These are phyloP conservation scores for Cladobotryum mycophilum DNA, from an alignment of 2,329 filamentous ascomycete species.

Conservation along the genomic window DNA sequence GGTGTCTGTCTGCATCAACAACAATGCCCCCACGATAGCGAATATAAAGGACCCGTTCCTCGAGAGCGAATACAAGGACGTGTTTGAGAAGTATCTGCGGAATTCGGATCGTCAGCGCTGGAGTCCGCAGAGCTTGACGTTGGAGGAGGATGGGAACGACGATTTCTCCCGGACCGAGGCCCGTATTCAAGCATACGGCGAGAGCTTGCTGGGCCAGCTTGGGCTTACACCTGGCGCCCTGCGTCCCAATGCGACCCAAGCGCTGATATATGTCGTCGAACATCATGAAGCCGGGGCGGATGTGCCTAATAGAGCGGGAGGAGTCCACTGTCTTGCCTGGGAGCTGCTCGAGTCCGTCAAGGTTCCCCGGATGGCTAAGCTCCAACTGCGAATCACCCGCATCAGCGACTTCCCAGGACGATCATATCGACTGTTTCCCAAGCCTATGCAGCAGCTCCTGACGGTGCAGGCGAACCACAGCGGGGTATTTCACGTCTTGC, in stretches of 20 bases:
- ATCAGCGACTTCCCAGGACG: slow-evolving; percentile 19
- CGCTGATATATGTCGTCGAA: slow-evolving; percentile 22
- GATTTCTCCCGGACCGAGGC: slow-evolving; percentile 14
- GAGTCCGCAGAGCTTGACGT: slow-evolving; percentile 14
- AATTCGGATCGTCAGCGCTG: slow-evolving; percentile 18
- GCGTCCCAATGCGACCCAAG: slow-evolving; percentile 10
- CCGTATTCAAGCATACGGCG: slow-evolving; percentile 17
- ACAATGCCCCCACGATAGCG: slow-evolving; percentile 4
- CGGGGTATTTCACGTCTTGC: slow-evolving; percentile 19
- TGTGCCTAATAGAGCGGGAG: slow-evolving; percentile 2
- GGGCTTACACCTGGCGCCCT: slow-evolving; percentile 11
- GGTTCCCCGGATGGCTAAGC: slow-evolving; percentile 13
- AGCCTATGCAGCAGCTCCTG: slow-evolving; percentile 13
- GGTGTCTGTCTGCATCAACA: slow-evolving; percentile 18
- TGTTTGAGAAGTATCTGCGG: slow-evolving; percentile 22
- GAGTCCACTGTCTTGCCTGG: slow-evolving; percentile 24
- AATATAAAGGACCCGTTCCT: slow-evolving; percentile 21
- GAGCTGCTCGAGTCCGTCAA: slow-evolving; percentile 21
- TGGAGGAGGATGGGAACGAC: slow-evolving; percentile 9
- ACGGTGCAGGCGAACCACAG: slow-evolving; percentile 15
- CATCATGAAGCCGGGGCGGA: slow-evolving; percentile 15
- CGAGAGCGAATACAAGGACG: slow-evolving; percentile 18
- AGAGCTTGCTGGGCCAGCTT: slow-evolving; percentile 17
- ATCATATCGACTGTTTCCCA: slow-evolving; percentile 3
- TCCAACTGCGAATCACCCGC: slow-evolving; percentile 20